Evolutionary conservation across 1,284 basidiomycete species (phyloP).

Genomic region (Ceratobasidium sp.): DNA sequence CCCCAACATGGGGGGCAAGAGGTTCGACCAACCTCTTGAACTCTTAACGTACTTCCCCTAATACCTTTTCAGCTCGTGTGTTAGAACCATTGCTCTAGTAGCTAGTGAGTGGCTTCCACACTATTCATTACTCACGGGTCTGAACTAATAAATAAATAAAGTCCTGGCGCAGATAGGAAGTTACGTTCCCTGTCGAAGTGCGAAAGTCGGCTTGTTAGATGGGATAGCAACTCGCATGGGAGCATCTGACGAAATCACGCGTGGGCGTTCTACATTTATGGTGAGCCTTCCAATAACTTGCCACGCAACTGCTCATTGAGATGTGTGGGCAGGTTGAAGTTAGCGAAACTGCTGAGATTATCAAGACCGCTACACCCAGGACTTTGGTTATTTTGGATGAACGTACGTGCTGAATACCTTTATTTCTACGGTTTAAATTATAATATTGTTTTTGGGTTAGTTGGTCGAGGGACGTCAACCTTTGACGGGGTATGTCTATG

Average conservation of each 20-base stretch:
- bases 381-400: conserved; percentile 88
- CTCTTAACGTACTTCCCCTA: neutral
- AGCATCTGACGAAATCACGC: conserved; percentile 56
- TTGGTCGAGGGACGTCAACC: conserved; percentile 78
- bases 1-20: conserved; percentile 33
- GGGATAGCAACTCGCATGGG: conserved; percentile 89
- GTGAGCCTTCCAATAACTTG: conserved; percentile 83
- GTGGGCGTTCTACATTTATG: conserved; percentile 46
- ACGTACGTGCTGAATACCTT: conserved; percentile 42
- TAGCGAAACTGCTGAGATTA: conserved; percentile 90
- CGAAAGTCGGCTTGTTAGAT: conserved; percentile 81
- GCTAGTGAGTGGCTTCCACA: conserved; percentile 33
- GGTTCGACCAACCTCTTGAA: neutral
- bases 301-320: conserved; percentile 63
- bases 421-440: conserved; percentile 64
- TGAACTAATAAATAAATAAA: conserved; percentile 74
- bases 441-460: conserved; percentile 6
- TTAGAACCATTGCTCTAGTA: conserved; percentile 50
- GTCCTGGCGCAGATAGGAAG: conserved; percentile 63
- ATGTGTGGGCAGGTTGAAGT: conserved; percentile 78
- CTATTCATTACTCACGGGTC: conserved; percentile 67
- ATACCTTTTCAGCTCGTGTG: conserved; percentile 60
- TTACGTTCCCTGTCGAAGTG: conserved; percentile 72
- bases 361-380: conserved; percentile 73
- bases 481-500: conserved; percentile 75